Percentiles rank a stretch among this genome's conserved stretches.
Evolutionary conservation across 1,284 basidiomycete species (phyloP).

Genomic region (Melampsora larici-populina): DNA sequence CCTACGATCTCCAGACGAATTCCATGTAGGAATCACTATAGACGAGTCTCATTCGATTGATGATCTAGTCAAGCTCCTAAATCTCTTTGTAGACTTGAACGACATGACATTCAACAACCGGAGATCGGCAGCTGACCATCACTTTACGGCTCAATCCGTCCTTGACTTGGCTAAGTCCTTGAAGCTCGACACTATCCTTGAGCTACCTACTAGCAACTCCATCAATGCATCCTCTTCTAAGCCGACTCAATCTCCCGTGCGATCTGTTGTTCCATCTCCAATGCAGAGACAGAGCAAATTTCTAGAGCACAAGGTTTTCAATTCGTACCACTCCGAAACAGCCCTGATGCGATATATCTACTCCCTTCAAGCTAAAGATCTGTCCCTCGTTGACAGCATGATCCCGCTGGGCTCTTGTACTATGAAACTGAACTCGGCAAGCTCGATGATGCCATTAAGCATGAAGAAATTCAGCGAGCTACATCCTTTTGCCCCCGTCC

Average conservation of each 20-base stretch:
- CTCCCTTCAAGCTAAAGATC: slow-evolving; percentile 89
- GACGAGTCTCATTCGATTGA: slow-evolving; percentile 77
- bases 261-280: slow-evolving; percentile 22
- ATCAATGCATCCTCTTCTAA: neutral
- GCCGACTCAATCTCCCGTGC: slow-evolving; percentile 29
- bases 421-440: slow-evolving; percentile 96
- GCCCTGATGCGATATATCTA: slow-evolving; percentile 79
- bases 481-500: slow-evolving; percentile 86
- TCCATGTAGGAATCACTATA: slow-evolving; percentile 78
- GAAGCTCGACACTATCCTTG: slow-evolving; percentile 45
- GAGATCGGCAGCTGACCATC: slow-evolving; percentile 30
- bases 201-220: slow-evolving; percentile 8
- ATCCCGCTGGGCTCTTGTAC: slow-evolving; percentile 79
- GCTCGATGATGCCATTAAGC: slow-evolving; percentile 92
- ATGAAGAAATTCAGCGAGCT: slow-evolving; percentile 85
- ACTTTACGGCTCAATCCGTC: slow-evolving; percentile 52
- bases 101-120: slow-evolving; percentile 46
- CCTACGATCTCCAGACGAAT: slow-evolving; percentile 73
- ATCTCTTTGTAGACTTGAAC: slow-evolving; percentile 66
- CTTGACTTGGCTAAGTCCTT: slow-evolving; percentile 47
- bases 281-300: slow-evolving; percentile 71
- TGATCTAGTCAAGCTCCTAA: slow-evolving; percentile 65
- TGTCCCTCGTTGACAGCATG: slow-evolving; percentile 92
- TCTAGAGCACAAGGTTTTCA: slow-evolving; percentile 82
- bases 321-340: slow-evolving; percentile 89